Evolutionary conservation across 176 grass and related monocot species (phyloP).

Genomic region (Juncus inflexus): DNA sequence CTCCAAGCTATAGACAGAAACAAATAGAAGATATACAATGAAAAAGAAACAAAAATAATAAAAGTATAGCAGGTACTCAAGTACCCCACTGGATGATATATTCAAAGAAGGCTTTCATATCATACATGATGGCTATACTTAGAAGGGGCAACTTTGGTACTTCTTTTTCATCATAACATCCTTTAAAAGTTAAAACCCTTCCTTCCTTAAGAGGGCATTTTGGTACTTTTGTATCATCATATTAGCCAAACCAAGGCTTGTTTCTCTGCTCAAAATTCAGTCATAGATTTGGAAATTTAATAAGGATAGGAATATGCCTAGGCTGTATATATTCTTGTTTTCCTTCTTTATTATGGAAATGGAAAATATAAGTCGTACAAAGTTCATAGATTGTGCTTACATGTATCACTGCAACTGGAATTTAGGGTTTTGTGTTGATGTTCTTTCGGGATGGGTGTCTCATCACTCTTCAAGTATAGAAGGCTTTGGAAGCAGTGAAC

Average conservation of each 20-base stretch:
- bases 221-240: slow-evolving; percentile 24
- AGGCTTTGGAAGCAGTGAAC: slow-evolving; percentile 22
- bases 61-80: slow-evolving; percentile 27
- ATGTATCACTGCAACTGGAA: slow-evolving; percentile 21
- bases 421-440: slow-evolving; percentile 15
- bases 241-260: neutral
- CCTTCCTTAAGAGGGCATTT: slow-evolving; percentile 2
- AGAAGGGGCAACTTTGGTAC: slow-evolving; percentile 28
- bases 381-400: slow-evolving; percentile 17
- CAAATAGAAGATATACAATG: neutral
- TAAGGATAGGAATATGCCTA: slow-evolving; percentile 13
- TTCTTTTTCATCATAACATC: slow-evolving; percentile 29
- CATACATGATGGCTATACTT: slow-evolving; percentile 25
- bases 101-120: slow-evolving; percentile 23
- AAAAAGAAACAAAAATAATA: slow-evolving; percentile 19
- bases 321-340: slow-evolving; percentile 15
- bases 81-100: slow-evolving; percentile 23
- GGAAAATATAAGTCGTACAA: slow-evolving; percentile 1
- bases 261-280: slow-evolving; percentile 16
- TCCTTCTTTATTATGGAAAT: neutral
- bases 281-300: slow-evolving; percentile 27
- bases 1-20: slow-evolving; percentile 6
- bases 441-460: slow-evolving; percentile 18
- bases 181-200: slow-evolving; percentile 19
- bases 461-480: slow-evolving; percentile 3